These are phyloP conservation scores for Astraeus odoratus DNA, from an alignment of 768 basidiomycete genomes.

Conservation along the genomic window DNA sequence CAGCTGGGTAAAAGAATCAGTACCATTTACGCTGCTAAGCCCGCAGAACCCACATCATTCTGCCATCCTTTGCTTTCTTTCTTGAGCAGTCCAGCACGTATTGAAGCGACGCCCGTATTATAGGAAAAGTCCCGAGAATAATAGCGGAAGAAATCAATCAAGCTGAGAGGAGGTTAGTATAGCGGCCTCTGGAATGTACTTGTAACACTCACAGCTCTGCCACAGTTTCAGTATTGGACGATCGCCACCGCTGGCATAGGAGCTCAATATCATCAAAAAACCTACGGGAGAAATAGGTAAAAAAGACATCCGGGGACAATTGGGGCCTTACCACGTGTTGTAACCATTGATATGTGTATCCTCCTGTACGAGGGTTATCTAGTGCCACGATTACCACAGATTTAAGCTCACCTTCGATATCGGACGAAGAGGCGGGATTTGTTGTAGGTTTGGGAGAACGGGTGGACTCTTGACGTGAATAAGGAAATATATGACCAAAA, in stretches of 20 bases:
- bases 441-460: conserved; percentile 92
- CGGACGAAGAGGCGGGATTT: conserved; percentile 86
- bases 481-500: conserved; percentile 96
- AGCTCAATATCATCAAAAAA: conserved; percentile 98
- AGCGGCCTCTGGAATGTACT: conserved; percentile 3
- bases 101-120: conserved; percentile 85
- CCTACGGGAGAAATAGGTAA: conserved; percentile 33
- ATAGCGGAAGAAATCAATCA: conserved; percentile 97
- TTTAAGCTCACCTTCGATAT: conserved; percentile 58
- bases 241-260: conserved; percentile 86
- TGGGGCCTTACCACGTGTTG: conserved; percentile 62
- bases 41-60: conserved; percentile 61
- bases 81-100: conserved; percentile 80
- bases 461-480: conserved; percentile 97
- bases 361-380: conserved; percentile 40
- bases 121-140: conserved; percentile 92
- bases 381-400: conserved; percentile 5
- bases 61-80: conserved; percentile 95
- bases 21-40: background rate
- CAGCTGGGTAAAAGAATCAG: conserved; percentile 29
- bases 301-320: conserved; percentile 4
- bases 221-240: conserved; percentile 86
- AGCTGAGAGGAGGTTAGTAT: conserved; percentile 36
- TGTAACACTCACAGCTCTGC: conserved; percentile 72
- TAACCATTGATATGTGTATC: conserved; percentile 74